A percentile compares a stretch with the other conserved stretches of the same genome.
Conservation (phyloP, 2,329 filamentous ascomycete genomes). For the Cercospora citrullina region DNA sequence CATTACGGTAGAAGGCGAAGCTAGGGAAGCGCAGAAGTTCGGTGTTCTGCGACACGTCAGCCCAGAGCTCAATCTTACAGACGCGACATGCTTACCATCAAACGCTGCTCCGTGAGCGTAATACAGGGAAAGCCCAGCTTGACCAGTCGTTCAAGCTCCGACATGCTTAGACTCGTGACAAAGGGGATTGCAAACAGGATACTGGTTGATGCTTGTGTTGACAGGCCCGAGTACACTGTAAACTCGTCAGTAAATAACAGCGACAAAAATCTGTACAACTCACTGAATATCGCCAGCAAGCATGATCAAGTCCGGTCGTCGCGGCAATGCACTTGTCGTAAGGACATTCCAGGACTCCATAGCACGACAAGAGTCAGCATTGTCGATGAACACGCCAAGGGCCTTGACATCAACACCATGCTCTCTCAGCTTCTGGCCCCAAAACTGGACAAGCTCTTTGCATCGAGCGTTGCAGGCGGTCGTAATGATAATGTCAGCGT, state of each 20-base stretch:
- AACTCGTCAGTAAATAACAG: not conserved
- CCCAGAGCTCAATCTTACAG: not conserved
- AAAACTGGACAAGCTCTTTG: too few relatives aligned
- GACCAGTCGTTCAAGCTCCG: constrained; percentile 20
- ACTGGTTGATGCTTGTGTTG: constrained; percentile 20
- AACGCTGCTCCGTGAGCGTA: constrained; percentile 22
- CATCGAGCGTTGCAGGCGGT: not conserved
- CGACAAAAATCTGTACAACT: not conserved
- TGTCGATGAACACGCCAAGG: constrained; percentile 23
- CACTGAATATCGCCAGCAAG: constrained; percentile 28
- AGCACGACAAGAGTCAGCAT: constrained; percentile 22
- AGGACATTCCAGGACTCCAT: constrained; percentile 25
- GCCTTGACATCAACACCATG: not conserved
- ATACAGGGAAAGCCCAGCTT: constrained; percentile 16
- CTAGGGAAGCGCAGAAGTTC: constrained; percentile 16
- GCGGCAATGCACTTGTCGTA: constrained; percentile 16
- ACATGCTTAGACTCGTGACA: constrained; percentile 15
- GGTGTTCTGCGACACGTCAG: not conserved
- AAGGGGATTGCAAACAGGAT: constrained; percentile 21
- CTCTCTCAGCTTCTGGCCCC: too few relatives aligned
- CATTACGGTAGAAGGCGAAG: constrained; percentile 12
- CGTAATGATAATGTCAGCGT: not conserved
- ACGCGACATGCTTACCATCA: not conserved
- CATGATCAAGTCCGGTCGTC: constrained; percentile 18
- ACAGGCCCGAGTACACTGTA: constrained; percentile 20